phyloP scores from a whole-genome alignment of 1,284 basidiomycete genomes.

The Fomes fomentarius region DNA sequence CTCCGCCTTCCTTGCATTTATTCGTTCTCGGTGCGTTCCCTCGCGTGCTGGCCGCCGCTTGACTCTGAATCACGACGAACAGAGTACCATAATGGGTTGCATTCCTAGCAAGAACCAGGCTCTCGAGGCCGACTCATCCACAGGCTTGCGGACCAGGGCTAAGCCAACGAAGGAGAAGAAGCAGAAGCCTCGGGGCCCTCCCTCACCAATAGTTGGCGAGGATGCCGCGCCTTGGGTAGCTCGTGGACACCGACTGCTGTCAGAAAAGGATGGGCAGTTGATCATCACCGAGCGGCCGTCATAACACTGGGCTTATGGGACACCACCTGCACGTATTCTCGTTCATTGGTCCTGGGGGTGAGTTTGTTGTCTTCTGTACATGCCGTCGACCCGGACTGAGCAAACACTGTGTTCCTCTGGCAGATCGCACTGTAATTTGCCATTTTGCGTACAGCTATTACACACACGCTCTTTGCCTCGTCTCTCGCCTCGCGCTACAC shows the following conservation, averaged over 20 bases:
- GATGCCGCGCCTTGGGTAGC: conserved; percentile 39
- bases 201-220: conserved; percentile 34
- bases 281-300: conserved; percentile 23
- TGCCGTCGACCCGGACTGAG: too few relatives aligned
- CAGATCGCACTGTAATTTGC: too few relatives aligned
- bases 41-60: neutral
- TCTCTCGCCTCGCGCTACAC: conserved; percentile 1
- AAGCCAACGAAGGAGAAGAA: conserved; percentile 19
- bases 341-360: conserved; percentile 17
- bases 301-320: neutral
- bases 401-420: too few relatives aligned
- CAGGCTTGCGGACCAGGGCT: conserved; percentile 9
- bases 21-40: conserved; percentile 19
- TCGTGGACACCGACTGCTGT: conserved; percentile 27
- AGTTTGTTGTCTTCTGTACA: neutral
- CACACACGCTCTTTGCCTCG: conserved; percentile 15
- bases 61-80: neutral
- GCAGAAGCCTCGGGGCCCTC: conserved; percentile 23
- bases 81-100: conserved; percentile 40
- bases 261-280: conserved; percentile 29
- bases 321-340: neutral
- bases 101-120: conserved; percentile 45
- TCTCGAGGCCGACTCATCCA: conserved; percentile 24
- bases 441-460: conserved; percentile 1
- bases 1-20: conserved; percentile 1